These are phyloP conservation scores for Setomelanomma holmii DNA, from an alignment of 2,329 filamentous ascomycete species.

Conservation along the genomic window DNA sequence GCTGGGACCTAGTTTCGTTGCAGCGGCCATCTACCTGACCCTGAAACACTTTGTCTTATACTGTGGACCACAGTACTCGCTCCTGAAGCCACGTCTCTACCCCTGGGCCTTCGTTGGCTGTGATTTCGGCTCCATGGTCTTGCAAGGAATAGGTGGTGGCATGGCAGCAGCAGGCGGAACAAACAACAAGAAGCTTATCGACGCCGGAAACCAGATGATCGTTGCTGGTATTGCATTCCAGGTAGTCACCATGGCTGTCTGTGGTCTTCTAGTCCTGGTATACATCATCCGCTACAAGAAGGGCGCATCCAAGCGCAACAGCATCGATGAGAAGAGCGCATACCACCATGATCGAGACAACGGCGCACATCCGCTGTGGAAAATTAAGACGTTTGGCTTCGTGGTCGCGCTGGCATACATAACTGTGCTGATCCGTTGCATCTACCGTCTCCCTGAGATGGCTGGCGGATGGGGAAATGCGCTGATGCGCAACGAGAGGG, in stretches of 20 bases:
- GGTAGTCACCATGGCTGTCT: conserved; percentile 59
- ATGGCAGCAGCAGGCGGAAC: conserved; percentile 55
- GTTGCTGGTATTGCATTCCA: conserved; percentile 64
- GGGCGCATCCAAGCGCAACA: conserved; percentile 8
- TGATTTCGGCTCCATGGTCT: conserved; percentile 61
- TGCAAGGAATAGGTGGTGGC: conserved; percentile 64
- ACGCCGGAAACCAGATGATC: conserved; percentile 60
- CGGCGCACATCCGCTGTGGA: conserved; percentile 19
- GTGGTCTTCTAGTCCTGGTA: conserved; percentile 48
- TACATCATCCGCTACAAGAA: conserved; percentile 40
- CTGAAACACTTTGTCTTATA: conserved; percentile 56
- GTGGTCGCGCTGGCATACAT: conserved; percentile 48
- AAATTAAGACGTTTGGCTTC: conserved; percentile 29
- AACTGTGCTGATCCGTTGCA: conserved; percentile 55
- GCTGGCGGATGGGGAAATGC: conserved; percentile 52
- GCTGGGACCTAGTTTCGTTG: conserved; percentile 53
- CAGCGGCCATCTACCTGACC: conserved; percentile 57
- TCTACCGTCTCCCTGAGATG: conserved; percentile 57
- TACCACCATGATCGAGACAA: conserved; percentile 32
- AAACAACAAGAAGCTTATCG: conserved; percentile 42
- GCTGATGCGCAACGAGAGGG: conserved; percentile 54
- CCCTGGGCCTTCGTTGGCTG: conserved; percentile 65
- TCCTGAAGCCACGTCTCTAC: conserved; percentile 53
- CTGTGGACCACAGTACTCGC: conserved; percentile 51
- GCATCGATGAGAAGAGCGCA: conserved; percentile 29